Percentiles rank a stretch among this genome's conserved stretches.
These are phyloP conservation scores for Nicotiana tabacum DNA, from an alignment of 257 asterid species.

Conservation along the genomic window DNA sequence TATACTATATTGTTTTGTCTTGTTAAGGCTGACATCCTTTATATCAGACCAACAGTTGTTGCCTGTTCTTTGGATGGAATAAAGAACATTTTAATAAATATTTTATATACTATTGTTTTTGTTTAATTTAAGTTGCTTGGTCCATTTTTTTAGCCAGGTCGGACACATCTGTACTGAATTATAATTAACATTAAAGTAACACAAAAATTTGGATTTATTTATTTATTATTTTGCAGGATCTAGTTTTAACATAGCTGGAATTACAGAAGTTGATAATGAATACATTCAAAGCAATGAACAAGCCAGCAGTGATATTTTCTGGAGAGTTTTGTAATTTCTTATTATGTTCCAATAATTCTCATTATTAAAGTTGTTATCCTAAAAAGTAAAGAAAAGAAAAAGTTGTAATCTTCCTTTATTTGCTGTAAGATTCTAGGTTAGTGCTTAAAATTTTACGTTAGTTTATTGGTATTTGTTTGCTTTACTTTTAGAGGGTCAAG, in stretches of 20 bases:
- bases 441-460: not conserved
- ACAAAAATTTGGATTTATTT: not conserved
- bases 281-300: not conserved
- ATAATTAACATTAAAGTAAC: not conserved
- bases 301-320: not conserved
- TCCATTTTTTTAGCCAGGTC: not conserved
- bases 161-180: not conserved
- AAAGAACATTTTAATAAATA: not conserved
- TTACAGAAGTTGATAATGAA: not conserved
- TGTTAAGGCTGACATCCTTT: slow-evolving; percentile 22
- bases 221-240: not conserved
- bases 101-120: not conserved
- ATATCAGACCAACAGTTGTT: slow-evolving; percentile 18
- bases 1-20: slow-evolving; percentile 20
- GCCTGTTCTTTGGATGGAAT: slow-evolving; percentile 14
- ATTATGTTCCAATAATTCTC: not conserved
- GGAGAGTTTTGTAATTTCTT: not conserved
- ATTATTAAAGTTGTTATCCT: not conserved
- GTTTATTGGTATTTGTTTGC: slow-evolving; percentile 12
- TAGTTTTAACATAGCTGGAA: not conserved
- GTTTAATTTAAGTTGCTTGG: not conserved
- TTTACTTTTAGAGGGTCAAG: slow-evolving; percentile 26
- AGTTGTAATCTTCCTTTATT: not conserved
- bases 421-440: slow-evolving; percentile 3
- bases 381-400: not conserved